phyloP scores from a whole-genome alignment of 2,329 filamentous ascomycete genomes.

The Diplodia intermedia region DNA sequence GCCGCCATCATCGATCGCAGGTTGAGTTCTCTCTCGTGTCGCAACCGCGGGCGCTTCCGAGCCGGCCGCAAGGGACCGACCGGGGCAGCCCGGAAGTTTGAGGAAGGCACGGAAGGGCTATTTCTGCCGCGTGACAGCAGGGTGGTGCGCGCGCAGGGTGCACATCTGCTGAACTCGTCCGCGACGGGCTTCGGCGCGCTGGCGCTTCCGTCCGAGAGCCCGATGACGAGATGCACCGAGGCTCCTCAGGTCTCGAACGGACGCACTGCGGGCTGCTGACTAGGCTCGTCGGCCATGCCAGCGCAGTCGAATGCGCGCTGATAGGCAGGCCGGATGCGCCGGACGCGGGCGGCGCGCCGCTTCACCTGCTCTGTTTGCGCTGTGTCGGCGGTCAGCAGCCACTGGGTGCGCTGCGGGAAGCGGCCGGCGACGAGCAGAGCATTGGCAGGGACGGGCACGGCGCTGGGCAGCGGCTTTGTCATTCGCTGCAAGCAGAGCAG shows the following conservation, averaged over 20 bases:
- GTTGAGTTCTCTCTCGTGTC: neutral
- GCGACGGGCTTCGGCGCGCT: constrained; percentile 11
- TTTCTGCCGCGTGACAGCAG: constrained; percentile 1
- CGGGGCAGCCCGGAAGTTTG: neutral
- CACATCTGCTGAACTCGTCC: neutral
- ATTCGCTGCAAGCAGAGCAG: constrained; percentile 5
- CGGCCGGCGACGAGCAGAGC: neutral
- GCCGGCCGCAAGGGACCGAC: constrained; percentile 1
- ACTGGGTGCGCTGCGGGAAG: neutral
- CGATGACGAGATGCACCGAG: constrained; percentile 4
- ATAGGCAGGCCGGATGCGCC: constrained; percentile 17
- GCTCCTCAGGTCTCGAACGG: constrained; percentile 8
- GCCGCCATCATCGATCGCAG: constrained; percentile 10
- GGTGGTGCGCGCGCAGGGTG: neutral
- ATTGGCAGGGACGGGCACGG: constrained; percentile 6
- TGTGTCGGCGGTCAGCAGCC: neutral
- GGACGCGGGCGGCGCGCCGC: constrained; percentile 15
- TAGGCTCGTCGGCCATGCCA: neutral
- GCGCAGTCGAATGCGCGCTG: neutral
- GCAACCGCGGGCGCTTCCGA: neutral
- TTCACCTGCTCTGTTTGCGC: neutral
- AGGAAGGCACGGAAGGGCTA: neutral
- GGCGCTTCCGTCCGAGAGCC: constrained; percentile 6
- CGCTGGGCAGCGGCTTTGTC: neutral
- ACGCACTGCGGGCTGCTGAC: neutral